Base-by-base conservation (phyloP, 768 basidiomycete genomes). In the Leucocoprinus leucothites region DNA sequence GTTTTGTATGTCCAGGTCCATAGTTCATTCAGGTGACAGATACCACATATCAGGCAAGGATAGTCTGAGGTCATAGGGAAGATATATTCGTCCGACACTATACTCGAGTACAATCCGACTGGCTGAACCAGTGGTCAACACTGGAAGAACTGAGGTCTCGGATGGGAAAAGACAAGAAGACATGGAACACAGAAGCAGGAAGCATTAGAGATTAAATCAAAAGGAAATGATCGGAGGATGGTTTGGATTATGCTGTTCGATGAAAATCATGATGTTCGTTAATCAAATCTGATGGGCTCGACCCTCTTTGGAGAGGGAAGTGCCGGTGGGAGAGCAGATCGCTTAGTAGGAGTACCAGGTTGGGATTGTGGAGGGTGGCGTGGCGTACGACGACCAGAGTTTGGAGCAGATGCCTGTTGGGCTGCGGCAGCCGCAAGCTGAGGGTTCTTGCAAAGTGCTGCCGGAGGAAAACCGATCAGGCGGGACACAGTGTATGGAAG, bases 401-500 rank as follows among this genome's bases (percentile, higher is more conserved):
- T 26, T 5, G 48, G 42, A 3, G 25, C 41, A 13, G 45, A 16
- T 9, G 24, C 59, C 25, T 22, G 38, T 38, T 11, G 11, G 4
- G 47, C 31, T 6, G 47, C 47, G 1, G 47, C 52, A 3, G 52
- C 43, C 18, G 42, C 41, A 8, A 52, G 52, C 11, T 58, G 40
- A 9, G 66, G 61, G 19, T 68, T 71, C 67, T 82, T 87, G 59
- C 79, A 77, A 56, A 91, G 69, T 18, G 73, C 72, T 7, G 78
- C 56, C 0, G 94, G 94, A 11, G 94, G 94, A 26, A 82, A 63
- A 3, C 92, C 94, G 46, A 96, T 77, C 22, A 94, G 75, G 45
- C 91, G 80, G 31, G 86, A 84, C 31, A 95, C 76, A 8, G 88
- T 81, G 77, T 87, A 94, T 5, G 94, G 93, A 34, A 95, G 67